A percentile compares a stretch with the other conserved stretches of the same genome.
These are phyloP conservation scores for Lithohypha guttulata DNA, from an alignment of 2,329 filamentous ascomycete genomes.

Conservation along the genomic window DNA sequence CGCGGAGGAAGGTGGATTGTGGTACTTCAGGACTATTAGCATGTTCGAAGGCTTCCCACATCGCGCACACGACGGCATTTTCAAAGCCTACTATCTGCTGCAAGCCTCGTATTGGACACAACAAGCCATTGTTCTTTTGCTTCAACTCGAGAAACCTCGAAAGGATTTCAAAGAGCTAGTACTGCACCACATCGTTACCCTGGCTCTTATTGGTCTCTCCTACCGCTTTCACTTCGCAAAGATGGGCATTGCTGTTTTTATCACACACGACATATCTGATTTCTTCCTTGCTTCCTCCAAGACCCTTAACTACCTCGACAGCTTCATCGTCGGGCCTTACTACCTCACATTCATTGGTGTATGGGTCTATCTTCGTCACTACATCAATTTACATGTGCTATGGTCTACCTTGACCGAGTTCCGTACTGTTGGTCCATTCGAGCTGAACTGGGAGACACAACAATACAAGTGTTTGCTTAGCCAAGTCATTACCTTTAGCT, in stretches of 20 bases:
- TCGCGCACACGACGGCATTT: constrained; percentile 58
- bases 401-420: constrained; percentile 28
- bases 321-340: constrained; percentile 60
- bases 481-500: constrained; percentile 26
- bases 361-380: constrained; percentile 81
- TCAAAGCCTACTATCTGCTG: constrained; percentile 88
- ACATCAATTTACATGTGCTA: constrained; percentile 31
- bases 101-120: constrained; percentile 85
- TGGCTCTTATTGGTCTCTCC: constrained; percentile 65
- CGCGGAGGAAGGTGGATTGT: constrained; percentile 52
- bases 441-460: constrained; percentile 28
- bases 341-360: constrained; percentile 65
- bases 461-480: constrained; percentile 28
- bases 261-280: constrained; percentile 80
- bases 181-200: constrained; percentile 71
- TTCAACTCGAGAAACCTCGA: constrained; percentile 75
- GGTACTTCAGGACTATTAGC: constrained; percentile 76
- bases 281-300: constrained; percentile 87
- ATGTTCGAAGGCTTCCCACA: constrained; percentile 82
- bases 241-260: constrained; percentile 78
- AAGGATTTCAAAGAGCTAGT: constrained; percentile 88
- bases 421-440: constrained; percentile 26
- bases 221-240: constrained; percentile 90
- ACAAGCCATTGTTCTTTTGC: constrained; percentile 69
- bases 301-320: constrained; percentile 73